Evolutionary conservation across 495 filamentous ascomycete genomes (phyloP).

Genomic region (Staphylotrichum tortipilum): DNA sequence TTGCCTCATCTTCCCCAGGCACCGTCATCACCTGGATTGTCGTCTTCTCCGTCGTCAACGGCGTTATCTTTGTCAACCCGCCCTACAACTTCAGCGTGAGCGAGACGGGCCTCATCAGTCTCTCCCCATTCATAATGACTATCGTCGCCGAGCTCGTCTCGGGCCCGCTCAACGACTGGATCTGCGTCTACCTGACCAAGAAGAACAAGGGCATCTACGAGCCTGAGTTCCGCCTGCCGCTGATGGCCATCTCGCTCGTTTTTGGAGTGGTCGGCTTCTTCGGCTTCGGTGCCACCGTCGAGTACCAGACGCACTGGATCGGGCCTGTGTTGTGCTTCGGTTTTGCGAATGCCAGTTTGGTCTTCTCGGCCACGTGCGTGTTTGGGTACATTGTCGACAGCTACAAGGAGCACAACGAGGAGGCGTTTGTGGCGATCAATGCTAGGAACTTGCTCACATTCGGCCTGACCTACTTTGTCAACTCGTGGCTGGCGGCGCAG

Average conservation of each 20-base stretch:
- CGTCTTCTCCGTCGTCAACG: conserved; percentile 47
- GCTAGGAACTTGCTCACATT: conserved; percentile 46
- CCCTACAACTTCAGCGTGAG: conserved; percentile 48
- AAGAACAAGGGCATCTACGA: conserved; percentile 46
- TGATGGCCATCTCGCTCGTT: conserved; percentile 38
- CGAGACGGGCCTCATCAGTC: conserved; percentile 40
- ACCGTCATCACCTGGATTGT: conserved; percentile 46
- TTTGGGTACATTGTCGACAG: conserved; percentile 49
- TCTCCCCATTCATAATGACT: conserved; percentile 42
- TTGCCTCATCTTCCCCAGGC: conserved; percentile 4
- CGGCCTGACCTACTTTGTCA: conserved; percentile 46
- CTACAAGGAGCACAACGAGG: conserved; percentile 43
- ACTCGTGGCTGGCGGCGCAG: conserved; percentile 39
- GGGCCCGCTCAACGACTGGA: conserved; percentile 45
- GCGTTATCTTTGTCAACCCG: conserved; percentile 38
- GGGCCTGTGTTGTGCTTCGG: conserved; percentile 47
- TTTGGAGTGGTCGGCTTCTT: conserved; percentile 47
- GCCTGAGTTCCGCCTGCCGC: conserved; percentile 47
- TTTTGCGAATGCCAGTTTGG: conserved; percentile 44
- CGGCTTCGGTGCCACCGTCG: conserved; percentile 52
- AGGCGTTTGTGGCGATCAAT: conserved; percentile 51
- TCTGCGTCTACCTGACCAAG: conserved; percentile 37
- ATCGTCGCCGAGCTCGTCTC: conserved; percentile 41
- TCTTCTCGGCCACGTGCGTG: conserved; percentile 43
- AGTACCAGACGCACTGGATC: conserved; percentile 46